Evolutionary conservation across 345 rosid genomes (phyloP), one percentile per base, ranked within the genome.

Genomic region (Mercurialis annua): DNA sequence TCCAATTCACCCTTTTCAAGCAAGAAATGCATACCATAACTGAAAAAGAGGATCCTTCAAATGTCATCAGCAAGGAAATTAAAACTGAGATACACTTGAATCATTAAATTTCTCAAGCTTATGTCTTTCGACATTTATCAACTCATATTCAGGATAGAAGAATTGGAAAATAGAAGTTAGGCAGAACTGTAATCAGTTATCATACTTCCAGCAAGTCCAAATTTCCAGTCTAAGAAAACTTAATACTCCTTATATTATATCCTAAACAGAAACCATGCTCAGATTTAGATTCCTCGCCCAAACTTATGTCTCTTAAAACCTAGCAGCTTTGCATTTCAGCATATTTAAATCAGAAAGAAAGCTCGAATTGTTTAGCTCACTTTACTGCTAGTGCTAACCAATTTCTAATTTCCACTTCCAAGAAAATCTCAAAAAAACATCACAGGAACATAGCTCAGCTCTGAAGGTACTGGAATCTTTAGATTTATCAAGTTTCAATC

Each of bases 21-120:
- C 20, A 64, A 0, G 29, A 46, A 16, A n/a, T n/a, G 12, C 18
- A 42, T 26, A 14, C 4, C 3, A 50, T 15, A 40, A 18, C 1
- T 40, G 61, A 66, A 43, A 54, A 60, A 24, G 54, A 66, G 21
- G 17, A 29, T 34, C 43, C 17, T 43, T 38, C 54, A 30, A 10
- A 68, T 36, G 5, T 54, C 60, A 9, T 48, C 29, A 23, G 40
- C 56, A 68, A 16, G 34, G 26, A 16, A 27, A 46, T 10, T 17
- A 44, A 44, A 31, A 18, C 34, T 5, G 54, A 17, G 11, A 48
- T 20, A 47, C 23, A 29, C 52, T 47, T 27, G 5, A 30, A 62
- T 62, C 54, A 47, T 33, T 46, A 62, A 62, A 30, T 21, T 46
- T 62, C 42, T 30, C 54, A 30, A 47, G 20, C 66, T 49, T 21